Base-by-base conservation (phyloP, 371 early-diverging fungal genomes). In the Saksenaea oblongispora region DNA sequence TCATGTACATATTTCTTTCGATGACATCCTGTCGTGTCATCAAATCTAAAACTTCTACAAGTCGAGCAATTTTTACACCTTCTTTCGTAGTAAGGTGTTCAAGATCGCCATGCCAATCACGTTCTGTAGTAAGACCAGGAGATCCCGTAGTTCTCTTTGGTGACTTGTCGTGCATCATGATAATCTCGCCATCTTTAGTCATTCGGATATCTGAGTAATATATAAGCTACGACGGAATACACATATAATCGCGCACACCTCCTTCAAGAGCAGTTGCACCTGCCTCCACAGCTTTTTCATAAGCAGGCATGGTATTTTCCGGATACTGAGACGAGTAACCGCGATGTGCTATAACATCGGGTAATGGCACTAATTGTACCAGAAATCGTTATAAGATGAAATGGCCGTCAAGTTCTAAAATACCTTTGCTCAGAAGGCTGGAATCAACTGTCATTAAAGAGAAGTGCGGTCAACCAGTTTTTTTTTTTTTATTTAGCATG, bases 101-200 rank as follows among this genome's bases (percentile, higher is more conserved):
- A 34, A 89, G 82, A 62, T 85, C 76, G 4, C 85, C 87, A 63
- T 78, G 62, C 84, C 85, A 89, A 37, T 83, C 73, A 5, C 64
- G 58, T 17, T 84, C 80, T 26, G 70, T 73, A 14, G 86, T 70
- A 18, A 65, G 26, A 5, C 89, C 89, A 1, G 67, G 73, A 24
- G 87, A 88, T 47, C 84, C 80, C 3, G 87, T 86, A 0, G 87
- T 87, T 28, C 87, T 74, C 27, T 88, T 74, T 8, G 87, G 64
- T 3, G 76, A 75, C 17, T 75, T 68, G 55, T 89, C 89, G 64
- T 89, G 89, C 82, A 89, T 80, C 72, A 89, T 82, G 34, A 87
- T 72, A 58, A 89, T 75, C 54, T 86, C 84, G 17, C 80, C 80
- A 68, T 89, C 89, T 53, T 78, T 74, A 26, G 83, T 86, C 26